Evolutionary conservation across 2,329 filamentous ascomycete genomes (phyloP).

Genomic region (Parafenestella ontariensis): DNA sequence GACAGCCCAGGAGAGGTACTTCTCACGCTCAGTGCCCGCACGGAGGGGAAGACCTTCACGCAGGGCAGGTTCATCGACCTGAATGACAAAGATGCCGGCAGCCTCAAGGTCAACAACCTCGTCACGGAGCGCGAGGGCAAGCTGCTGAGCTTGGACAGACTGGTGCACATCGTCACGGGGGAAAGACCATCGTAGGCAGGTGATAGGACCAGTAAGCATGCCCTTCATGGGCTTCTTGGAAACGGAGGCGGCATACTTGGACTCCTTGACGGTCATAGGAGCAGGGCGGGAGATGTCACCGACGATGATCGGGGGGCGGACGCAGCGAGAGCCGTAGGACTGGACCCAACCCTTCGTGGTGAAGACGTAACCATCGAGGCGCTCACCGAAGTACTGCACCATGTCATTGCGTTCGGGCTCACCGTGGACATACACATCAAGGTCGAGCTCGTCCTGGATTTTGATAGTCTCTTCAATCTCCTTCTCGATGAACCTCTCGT

Average conservation of each 20-base stretch:
- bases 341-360: conserved; percentile 99
- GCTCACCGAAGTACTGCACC: conserved; percentile 99
- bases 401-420: conserved; percentile 99
- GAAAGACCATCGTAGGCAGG: conserved; percentile 99
- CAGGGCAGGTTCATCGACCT: conserved; percentile 98
- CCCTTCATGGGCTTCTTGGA: conserved; percentile 99
- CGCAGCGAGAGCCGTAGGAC: conserved; percentile 97
- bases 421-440: conserved; percentile 97
- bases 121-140: conserved; percentile 96
- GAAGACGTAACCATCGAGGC: conserved; percentile 95
- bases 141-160: conserved; percentile 97
- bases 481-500: conserved; percentile 99
- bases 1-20: conserved; percentile 97
- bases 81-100: conserved; percentile 96
- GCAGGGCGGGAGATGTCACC: conserved; percentile 97
- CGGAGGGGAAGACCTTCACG: conserved; percentile 99
- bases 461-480: conserved; percentile 95
- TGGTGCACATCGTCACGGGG: conserved; percentile 99
- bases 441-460: conserved; percentile 96
- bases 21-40: conserved; percentile 89
- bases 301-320: conserved; percentile 97
- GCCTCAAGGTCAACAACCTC: conserved; percentile 98
- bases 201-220: conserved; percentile 99
- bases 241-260: conserved; percentile 95
- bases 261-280: conserved; percentile 99